Evolutionary conservation across 2,329 filamentous ascomycete species (phyloP), one percentile per base, ranked within the genome.

Genomic region (Exserohilum rostratum): DNA sequence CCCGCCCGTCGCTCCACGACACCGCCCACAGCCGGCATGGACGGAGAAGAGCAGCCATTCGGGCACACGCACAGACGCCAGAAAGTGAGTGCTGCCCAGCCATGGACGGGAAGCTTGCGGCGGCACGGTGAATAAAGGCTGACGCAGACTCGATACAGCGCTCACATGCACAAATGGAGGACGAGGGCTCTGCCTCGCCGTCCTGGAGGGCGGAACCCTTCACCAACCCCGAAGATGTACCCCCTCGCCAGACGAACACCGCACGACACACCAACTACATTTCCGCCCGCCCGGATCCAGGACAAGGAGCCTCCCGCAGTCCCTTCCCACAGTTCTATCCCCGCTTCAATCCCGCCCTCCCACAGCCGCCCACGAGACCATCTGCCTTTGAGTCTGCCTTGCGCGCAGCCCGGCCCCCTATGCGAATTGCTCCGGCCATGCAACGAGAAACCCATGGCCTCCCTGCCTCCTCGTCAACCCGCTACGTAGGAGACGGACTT

Each of bases 401-500:
- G 22, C 56, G 47, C 39, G 46, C 42, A 35, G 33, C 46, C 47
- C 22, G 43, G 7, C 48, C 51, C 3, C 51, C 43, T 5, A 35
- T n/a, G n/a, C n/a, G n/a, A n/a, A n/a, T n/a, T n/a, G n/a, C n/a
- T n/a, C n/a, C n/a, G n/a, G 47, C 50, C 31, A 31, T 38, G 25
- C 46, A 27, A 17, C 13, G 18, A 38, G 29, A 31, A 25, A 35
- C 47, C 6, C 34, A 35, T 12, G 58, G 62, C 15, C 55, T 67
- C 27, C 66, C n/a, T n/a, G n/a, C n/a, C n/a, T n/a, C n/a, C n/a
- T n/a, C n/a, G n/a, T n/a, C 74, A 40, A 61, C 60, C 55, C 73
- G 78, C 57, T 82, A 72, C 59, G 68, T 76, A 12, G 80, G 83
- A n/a, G 82, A 85, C 72, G 83, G 83, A 3, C 74, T 79, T 39